Percentiles rank a stretch among this genome's conserved stretches.
Conservation (phyloP, 2,329 filamentous ascomycete species). For the Ascochyta clinopodiicola region DNA sequence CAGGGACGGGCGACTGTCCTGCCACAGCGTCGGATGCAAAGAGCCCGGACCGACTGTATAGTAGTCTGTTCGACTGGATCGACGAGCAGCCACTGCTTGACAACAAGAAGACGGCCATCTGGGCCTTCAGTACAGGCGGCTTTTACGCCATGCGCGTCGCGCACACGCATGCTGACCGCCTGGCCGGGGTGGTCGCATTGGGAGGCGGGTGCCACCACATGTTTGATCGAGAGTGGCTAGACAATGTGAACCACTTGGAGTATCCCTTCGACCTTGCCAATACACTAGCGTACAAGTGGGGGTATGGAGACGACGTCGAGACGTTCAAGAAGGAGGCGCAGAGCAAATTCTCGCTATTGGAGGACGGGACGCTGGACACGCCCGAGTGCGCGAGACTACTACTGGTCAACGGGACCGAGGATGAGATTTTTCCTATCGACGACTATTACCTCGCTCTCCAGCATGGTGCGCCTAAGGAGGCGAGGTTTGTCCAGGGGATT, state of each 20-base stretch:
- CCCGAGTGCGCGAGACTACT: constrained; percentile 57
- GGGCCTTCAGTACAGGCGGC: constrained; percentile 66
- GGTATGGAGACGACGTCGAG: constrained; percentile 46
- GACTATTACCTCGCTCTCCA: constrained; percentile 63
- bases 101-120: constrained; percentile 56
- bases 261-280: constrained; percentile 65
- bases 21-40: constrained; percentile 54
- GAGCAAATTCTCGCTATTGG: constrained; percentile 61
- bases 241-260: constrained; percentile 62
- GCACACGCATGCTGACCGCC: constrained; percentile 61
- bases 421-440: constrained; percentile 69
- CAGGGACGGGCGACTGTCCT: constrained; percentile 64
- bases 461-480: constrained; percentile 62
- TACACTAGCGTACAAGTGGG: constrained; percentile 59
- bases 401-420: constrained; percentile 64
- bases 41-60: constrained; percentile 62
- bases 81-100: constrained; percentile 57
- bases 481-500: constrained; percentile 51
- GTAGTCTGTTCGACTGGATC: constrained; percentile 62
- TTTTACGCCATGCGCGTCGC: constrained; percentile 65
- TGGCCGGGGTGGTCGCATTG: constrained; percentile 60
- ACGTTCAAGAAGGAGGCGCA: constrained; percentile 57
- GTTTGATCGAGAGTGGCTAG: constrained; percentile 63
- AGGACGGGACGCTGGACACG: constrained; percentile 61
- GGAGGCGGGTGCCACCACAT: constrained; percentile 64